A percentile compares a stretch with the other conserved stretches of the same genome.
Conservation (phyloP, 192 early-diverging fungal genomes). For the Linnemannia elongata region DNA sequence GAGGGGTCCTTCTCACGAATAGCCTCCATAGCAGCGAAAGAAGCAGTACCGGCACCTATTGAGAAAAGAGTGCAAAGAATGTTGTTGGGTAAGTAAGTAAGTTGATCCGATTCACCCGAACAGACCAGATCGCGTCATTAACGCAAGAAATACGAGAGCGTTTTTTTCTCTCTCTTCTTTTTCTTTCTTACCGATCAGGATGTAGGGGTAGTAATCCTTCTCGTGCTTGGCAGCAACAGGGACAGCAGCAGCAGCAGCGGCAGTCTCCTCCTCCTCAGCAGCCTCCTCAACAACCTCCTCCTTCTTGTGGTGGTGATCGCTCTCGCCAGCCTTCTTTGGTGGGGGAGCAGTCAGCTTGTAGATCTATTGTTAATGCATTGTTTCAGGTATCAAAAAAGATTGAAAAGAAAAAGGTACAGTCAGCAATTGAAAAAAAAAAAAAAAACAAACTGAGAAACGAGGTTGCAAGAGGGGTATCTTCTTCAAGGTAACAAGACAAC, state of each 20-base stretch:
- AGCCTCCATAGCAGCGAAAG: conserved; percentile 68
- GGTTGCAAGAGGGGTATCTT: not conserved
- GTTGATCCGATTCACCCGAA: not conserved
- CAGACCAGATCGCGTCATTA: not conserved
- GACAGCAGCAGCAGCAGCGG: conserved; percentile 10
- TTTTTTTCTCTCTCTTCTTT: not conserved
- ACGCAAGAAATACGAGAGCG: not conserved
- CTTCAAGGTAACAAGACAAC: not conserved
- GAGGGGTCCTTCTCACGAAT: conserved; percentile 71
- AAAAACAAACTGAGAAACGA: too few relatives aligned
- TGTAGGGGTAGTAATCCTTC: conserved; percentile 59
- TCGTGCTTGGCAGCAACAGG: conserved; percentile 19
- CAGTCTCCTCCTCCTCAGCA: not conserved
- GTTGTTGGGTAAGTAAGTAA: not conserved
- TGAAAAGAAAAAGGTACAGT: not conserved
- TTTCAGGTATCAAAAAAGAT: not conserved
- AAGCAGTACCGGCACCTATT: conserved; percentile 72
- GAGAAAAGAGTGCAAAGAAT: not conserved
- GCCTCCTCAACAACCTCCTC: not conserved
- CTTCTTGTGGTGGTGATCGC: conserved; percentile 10
- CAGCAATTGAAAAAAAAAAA: not conserved
- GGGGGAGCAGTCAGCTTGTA: conserved; percentile 62
- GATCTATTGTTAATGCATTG: conserved; percentile 35
- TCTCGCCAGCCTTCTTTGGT: conserved; percentile 44
- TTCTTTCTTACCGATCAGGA: conserved; percentile 53